Conservation (phyloP, 169 alveolate genomes). For the Nephromyces sp. region DNA sequence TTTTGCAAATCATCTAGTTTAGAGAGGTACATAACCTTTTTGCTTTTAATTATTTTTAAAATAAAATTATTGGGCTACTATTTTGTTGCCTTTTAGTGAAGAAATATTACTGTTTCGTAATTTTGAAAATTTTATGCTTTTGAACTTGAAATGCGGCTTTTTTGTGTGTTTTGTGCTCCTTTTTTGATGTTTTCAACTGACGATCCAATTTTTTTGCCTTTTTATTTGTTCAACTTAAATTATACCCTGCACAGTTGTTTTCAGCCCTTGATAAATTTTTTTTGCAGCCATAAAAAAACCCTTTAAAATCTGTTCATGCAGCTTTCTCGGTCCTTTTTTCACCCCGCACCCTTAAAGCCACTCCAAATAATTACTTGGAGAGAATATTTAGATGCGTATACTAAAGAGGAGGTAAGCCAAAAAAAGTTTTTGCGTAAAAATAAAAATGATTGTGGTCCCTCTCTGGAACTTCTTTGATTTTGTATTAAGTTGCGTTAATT, state of each 20-base stretch:
- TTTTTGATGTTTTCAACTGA: too few species aligned
- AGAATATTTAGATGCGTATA: slow-evolving; percentile 22
- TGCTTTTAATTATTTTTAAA: too few species aligned
- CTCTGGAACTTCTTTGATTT: background rate
- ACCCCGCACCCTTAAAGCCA: slow-evolving; percentile 35
- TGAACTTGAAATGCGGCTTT: too few species aligned
- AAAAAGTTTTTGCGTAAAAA: background rate
- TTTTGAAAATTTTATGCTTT: too few species aligned
- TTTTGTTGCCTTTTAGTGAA: too few species aligned
- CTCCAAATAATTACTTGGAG: slow-evolving; percentile 31
- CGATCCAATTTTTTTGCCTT: background rate
- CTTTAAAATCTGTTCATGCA: background rate
- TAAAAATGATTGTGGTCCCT: background rate
- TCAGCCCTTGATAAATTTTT: background rate
- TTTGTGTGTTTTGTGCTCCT: too few species aligned
- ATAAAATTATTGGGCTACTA: too few species aligned
- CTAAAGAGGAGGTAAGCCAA: background rate
- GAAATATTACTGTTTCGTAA: too few species aligned
- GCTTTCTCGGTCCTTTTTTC: slow-evolving; percentile 35
- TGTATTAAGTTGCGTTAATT: background rate
- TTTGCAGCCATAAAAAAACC: background rate
- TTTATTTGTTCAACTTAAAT: background rate
- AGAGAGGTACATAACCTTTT: too few species aligned
- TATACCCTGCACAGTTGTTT: background rate
- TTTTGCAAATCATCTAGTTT: too few species aligned